Evolutionary conservation across 164 flowering plant species (phyloP).

Genomic region (Buxus sempervirens): DNA sequence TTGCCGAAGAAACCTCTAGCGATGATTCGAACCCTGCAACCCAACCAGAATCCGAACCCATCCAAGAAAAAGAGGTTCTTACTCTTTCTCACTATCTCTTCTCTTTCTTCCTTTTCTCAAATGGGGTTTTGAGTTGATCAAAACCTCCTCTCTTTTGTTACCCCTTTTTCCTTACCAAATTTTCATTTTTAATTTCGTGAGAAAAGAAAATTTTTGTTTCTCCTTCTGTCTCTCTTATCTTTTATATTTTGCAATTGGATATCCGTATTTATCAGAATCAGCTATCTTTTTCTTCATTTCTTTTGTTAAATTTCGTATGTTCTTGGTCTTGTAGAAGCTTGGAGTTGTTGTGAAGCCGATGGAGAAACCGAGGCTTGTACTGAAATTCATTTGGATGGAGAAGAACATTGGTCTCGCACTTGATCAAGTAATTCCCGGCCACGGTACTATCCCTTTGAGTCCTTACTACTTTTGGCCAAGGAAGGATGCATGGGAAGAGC

Average conservation of each 20-base stretch:
- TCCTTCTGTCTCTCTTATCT: neutral
- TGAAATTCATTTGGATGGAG: slow-evolving; percentile 97
- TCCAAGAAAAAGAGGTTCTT: slow-evolving; percentile 18
- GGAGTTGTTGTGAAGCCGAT: slow-evolving; percentile 56
- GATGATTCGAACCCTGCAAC: slow-evolving; percentile 5
- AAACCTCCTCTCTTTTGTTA: too few species aligned
- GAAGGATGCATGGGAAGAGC: slow-evolving; percentile 98
- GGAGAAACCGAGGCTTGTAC: slow-evolving; percentile 73
- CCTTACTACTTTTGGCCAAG: slow-evolving; percentile 97
- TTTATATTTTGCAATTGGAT: neutral
- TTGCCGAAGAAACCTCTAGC: slow-evolving; percentile 7
- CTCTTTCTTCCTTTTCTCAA: too few species aligned
- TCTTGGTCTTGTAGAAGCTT: slow-evolving; percentile 35
- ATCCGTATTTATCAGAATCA: neutral
- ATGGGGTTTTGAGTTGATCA: too few species aligned
- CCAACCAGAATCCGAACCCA: neutral
- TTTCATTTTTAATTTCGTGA: too few species aligned
- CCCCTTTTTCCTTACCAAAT: too few species aligned
- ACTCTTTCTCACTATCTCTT: neutral
- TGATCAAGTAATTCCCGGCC: slow-evolving; percentile 79
- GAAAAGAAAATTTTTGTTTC: too few species aligned
- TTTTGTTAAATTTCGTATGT: neutral
- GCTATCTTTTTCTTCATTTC: neutral
- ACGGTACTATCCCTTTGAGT: slow-evolving; percentile 85
- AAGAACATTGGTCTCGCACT: slow-evolving; percentile 86